Evolutionary conservation across 2,329 filamentous ascomycete genomes (phyloP).

Genomic region (Diplodia seriata): DNA sequence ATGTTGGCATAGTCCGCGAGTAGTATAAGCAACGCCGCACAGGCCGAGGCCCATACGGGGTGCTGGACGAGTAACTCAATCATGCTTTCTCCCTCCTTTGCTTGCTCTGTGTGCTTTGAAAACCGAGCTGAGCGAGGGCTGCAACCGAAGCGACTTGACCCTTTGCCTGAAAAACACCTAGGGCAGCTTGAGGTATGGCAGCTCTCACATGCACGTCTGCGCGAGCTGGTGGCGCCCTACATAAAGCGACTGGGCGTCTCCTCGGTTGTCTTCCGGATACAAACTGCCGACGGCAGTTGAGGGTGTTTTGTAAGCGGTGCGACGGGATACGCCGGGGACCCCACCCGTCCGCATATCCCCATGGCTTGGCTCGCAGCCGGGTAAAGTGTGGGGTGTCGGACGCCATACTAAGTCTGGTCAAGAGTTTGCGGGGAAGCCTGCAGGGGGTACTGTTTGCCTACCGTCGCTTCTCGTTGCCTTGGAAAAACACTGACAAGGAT

Average conservation of each 20-base stretch:
- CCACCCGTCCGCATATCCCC: neutral
- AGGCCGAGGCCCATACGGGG: constrained; percentile 26
- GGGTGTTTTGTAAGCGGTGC: neutral
- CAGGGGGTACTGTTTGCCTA: constrained; percentile 9
- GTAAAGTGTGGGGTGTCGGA: constrained; percentile 26
- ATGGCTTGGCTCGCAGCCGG: constrained; percentile 14
- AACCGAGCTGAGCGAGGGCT: neutral
- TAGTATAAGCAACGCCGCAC: constrained; percentile 37
- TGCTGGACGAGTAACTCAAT: constrained; percentile 18
- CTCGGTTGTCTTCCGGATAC: constrained; percentile 15
- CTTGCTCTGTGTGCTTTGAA: neutral
- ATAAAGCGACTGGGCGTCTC: neutral
- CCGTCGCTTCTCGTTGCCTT: neutral
- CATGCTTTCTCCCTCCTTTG: neutral
- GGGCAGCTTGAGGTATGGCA: constrained; percentile 15
- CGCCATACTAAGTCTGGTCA: constrained; percentile 7
- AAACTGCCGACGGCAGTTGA: constrained; percentile 29
- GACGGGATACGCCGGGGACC: neutral
- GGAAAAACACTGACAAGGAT: constrained; percentile 10
- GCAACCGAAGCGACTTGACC: neutral
- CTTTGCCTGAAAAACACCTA: neutral
- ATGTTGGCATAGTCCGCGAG: constrained; percentile 58
- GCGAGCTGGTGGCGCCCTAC: constrained; percentile 1
- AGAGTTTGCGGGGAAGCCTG: constrained; percentile 18
- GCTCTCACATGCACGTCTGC: neutral